A percentile compares a stretch with the other conserved stretches of the same genome.
Conservation (phyloP, 2,329 filamentous ascomycete genomes). For the Trichoderma cornu-damae region DNA sequence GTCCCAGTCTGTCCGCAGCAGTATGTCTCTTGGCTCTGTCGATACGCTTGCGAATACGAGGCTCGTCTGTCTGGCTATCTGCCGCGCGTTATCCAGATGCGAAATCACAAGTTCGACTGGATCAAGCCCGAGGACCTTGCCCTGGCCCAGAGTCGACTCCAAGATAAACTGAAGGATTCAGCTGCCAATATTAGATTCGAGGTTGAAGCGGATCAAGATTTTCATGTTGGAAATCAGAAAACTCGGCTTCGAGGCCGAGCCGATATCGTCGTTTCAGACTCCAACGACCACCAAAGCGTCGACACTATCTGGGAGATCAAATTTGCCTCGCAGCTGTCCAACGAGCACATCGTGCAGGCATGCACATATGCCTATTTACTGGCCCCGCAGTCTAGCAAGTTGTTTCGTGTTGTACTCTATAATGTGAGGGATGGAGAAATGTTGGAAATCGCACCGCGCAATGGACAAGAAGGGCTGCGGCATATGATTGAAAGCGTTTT, state of each 20-base stretch:
- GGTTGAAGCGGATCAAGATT: background rate
- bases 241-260: background rate
- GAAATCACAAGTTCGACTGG: slow-evolving; percentile 27
- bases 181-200: background rate
- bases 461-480: background rate
- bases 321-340: slow-evolving; percentile 26
- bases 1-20: background rate
- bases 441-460: background rate
- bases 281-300: background rate
- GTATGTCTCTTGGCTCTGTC: slow-evolving; percentile 21
- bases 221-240: background rate
- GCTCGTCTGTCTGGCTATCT: slow-evolving; percentile 24
- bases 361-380: slow-evolving; percentile 27
- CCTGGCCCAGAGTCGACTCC: slow-evolving; percentile 21
- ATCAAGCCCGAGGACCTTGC: slow-evolving; percentile 23
- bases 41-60: slow-evolving; percentile 24
- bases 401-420: background rate
- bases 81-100: slow-evolving; percentile 27
- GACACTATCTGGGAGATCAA: slow-evolving; percentile 30
- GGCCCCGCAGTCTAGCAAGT: background rate
- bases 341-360: slow-evolving; percentile 27
- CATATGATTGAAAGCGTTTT: background rate
- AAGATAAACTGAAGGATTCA: background rate
- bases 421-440: slow-evolving; percentile 1
- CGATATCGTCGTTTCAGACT: background rate